A percentile compares a stretch with the other conserved stretches of the same genome.
These are phyloP conservation scores for Melampsora occidentalis DNA, from an alignment of 1,284 basidiomycete genomes.

Conservation along the genomic window DNA sequence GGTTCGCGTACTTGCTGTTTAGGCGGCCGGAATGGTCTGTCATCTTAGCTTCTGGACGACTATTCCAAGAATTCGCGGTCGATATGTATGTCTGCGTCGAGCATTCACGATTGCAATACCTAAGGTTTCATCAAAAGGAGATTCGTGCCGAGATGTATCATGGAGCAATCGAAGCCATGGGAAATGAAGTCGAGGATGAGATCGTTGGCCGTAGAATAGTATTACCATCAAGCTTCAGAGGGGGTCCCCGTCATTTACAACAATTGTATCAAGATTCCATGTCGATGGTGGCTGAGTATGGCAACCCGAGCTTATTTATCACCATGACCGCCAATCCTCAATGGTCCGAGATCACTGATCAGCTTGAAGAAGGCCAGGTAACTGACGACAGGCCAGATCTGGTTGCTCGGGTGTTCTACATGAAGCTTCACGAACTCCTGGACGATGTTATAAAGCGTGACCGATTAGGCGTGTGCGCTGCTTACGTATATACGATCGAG, in stretches of 20 bases:
- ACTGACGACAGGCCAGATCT: neutral
- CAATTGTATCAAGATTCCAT: conserved; percentile 8
- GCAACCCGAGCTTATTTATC: conserved; percentile 16
- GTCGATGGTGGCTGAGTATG: neutral
- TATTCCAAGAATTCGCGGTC: conserved; percentile 57
- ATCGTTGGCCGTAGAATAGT: neutral
- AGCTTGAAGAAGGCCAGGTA: too few relatives aligned
- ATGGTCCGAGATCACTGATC: conserved; percentile 51
- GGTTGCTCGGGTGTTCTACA: neutral
- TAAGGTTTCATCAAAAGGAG: conserved; percentile 54
- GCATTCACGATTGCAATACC: conserved; percentile 49
- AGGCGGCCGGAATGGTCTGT: too few relatives aligned
- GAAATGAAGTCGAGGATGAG: neutral
- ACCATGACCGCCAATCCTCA: conserved; percentile 47
- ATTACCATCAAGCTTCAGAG: conserved; percentile 3
- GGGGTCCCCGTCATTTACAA: neutral
- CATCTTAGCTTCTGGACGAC: conserved; percentile 26
- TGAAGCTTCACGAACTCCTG: neutral
- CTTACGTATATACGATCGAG: conserved; percentile 7
- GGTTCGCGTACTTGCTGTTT: too few relatives aligned
- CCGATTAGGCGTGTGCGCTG: neutral
- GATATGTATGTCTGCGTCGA: conserved; percentile 53
- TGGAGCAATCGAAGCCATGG: neutral
- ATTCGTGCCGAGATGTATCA: neutral
- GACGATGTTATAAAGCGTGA: neutral